A percentile compares a stretch with the other conserved stretches of the same genome.
Conservation (phyloP, 192 early-diverging fungal genomes). For the Mortierella claussenii region DNA sequence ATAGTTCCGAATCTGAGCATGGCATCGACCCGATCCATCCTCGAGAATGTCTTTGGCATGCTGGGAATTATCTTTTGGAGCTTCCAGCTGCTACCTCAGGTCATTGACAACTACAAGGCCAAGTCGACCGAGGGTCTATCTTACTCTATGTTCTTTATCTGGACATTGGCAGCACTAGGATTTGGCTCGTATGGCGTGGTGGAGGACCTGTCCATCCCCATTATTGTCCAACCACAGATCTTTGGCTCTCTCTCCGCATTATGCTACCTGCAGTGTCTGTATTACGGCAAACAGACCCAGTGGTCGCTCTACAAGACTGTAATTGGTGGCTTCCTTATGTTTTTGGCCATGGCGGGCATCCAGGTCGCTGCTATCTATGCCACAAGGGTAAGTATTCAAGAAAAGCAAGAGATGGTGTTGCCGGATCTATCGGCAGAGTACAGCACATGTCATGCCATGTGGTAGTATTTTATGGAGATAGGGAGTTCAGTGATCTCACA, state of each 20-base stretch:
- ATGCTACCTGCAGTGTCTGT: conserved; percentile 50
- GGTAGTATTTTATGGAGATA: no score
- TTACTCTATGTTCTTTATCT: conserved; percentile 52
- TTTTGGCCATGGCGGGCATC: conserved; percentile 10
- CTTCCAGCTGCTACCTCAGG: conserved; percentile 60
- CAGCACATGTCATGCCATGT: no score
- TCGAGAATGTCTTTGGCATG: conserved; percentile 55
- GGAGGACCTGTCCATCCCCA: conserved; percentile 54
- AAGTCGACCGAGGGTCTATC: conserved; percentile 56
- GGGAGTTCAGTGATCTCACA: no score
- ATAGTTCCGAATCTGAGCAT: conserved; percentile 26
- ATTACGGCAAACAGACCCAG: conserved; percentile 26
- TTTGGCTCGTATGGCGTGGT: conserved; percentile 57
- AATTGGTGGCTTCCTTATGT: not conserved
- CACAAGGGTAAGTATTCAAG: conserved; percentile 22
- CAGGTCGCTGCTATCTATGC: conserved; percentile 25
- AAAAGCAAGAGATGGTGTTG: not conserved
- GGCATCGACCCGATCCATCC: conserved; percentile 27
- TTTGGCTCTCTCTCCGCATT: conserved; percentile 51
- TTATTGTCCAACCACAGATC: conserved; percentile 59
- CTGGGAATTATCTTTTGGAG: conserved; percentile 63
- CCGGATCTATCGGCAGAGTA: not conserved
- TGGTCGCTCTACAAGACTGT: conserved; percentile 17
- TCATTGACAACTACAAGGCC: conserved; percentile 53
- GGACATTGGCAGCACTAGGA: conserved; percentile 45